Base-by-base conservation (phyloP, 331 rosid genomes). In the Prunus yedoensis region DNA sequence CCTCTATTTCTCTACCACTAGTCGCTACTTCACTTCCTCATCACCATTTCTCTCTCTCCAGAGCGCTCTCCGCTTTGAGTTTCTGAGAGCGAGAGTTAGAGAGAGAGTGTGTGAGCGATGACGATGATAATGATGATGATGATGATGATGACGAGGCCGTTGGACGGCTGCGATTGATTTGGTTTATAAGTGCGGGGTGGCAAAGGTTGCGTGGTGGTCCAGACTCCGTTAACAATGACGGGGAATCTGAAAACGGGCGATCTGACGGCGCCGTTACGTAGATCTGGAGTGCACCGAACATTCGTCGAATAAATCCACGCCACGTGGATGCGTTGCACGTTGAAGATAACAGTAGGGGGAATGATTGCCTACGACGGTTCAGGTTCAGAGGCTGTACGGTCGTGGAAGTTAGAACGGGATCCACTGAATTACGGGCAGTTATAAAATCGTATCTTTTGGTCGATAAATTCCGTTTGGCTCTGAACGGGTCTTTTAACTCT, bases 251-350 rank as follows among this genome's bases (percentile, higher is more conserved):
- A 83, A 90, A 87, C 93, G 94, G 96, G 91, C 12, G 66, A 43
- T 82, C 77, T 88, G 98, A 94, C 95, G 96, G 97, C 93, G 93
- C 97, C 89, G 98, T 94, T 94, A 90, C 87, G 49, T 23, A 70
- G 77, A 82, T 72, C 77, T 52, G 68, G 43, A 45, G 59, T 8
- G 81, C 81, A 66, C 88, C 87, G 76, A 78, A 79, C 68, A 5
- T 41, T 25, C 6, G 2, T 9, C 86, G 11, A 88, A 77, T 64
- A 5, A 38, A 1, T 0, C 0, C 20, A 3, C 25, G 83, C 64
- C 97, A 87, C 90, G 91, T 67, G 75, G 66, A 23, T 4, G 52
- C 3, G 61, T n/a, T 21, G 7, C 64, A 30, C 71, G 74, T 66
- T 69, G 73, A 15, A 50, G 68, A 20, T 65, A 70, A 67, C 27